A percentile compares a stretch with the other conserved stretches of the same genome.
phyloP scores from a whole-genome alignment of 2,329 filamentous ascomycete genomes.

The Penicillium sp. region DNA sequence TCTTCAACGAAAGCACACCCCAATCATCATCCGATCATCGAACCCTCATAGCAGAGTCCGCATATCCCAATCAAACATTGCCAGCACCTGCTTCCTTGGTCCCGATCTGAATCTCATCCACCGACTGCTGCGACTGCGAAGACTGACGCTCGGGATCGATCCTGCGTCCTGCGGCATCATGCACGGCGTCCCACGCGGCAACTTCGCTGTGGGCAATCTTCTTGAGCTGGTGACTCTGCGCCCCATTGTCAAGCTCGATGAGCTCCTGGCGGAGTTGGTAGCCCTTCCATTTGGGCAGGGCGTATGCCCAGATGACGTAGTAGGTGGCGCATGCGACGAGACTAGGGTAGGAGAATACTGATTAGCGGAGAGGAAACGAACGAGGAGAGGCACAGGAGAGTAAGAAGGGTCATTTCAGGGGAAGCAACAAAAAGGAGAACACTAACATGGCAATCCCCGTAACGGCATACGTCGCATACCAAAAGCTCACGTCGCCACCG shows the following conservation, averaged over 20 bases:
- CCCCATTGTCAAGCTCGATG: slow-evolving; percentile 58
- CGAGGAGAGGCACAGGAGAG: too few species aligned
- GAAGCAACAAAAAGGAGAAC: not conserved
- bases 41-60: too few species aligned
- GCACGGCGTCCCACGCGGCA: slow-evolving; percentile 60
- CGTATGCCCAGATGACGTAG: slow-evolving; percentile 63
- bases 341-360: slow-evolving; percentile 34
- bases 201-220: slow-evolving; percentile 59
- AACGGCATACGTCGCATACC: slow-evolving; percentile 72
- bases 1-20: too few species aligned
- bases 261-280: slow-evolving; percentile 58
- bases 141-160: not conserved
- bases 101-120: not conserved
- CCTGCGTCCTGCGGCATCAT: slow-evolving; percentile 52
- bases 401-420: too few species aligned
- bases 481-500: slow-evolving; percentile 72
- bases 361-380: too few species aligned
- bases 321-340: slow-evolving; percentile 61
- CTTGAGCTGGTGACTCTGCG: slow-evolving; percentile 55
- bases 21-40: too few species aligned
- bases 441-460: slow-evolving; percentile 65
- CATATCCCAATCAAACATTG: not conserved
- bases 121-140: not conserved
- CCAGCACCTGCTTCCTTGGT: not conserved
- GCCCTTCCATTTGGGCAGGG: slow-evolving; percentile 56